phyloP scores from a whole-genome alignment of 1,284 basidiomycete species.

The Mycocalia duriaeana region DNA sequence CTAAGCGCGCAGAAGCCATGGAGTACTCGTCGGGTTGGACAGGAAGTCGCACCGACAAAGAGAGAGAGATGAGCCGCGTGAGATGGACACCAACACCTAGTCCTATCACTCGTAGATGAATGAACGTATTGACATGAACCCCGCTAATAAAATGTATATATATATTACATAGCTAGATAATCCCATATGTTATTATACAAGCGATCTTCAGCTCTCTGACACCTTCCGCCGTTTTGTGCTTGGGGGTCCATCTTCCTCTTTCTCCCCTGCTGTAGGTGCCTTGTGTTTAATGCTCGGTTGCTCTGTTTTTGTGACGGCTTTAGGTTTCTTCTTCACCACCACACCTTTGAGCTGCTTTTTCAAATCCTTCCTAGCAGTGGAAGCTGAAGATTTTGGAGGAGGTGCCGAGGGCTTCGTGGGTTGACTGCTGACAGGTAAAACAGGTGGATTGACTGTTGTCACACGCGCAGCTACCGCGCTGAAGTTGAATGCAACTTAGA shows the following conservation, averaged over 20 bases:
- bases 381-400: slow-evolving; percentile 16
- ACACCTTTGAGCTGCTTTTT: slow-evolving; percentile 71
- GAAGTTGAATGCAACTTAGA: slow-evolving; percentile 12
- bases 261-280: slow-evolving; percentile 12
- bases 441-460: slow-evolving; percentile 45
- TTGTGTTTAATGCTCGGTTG: background rate
- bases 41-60: slow-evolving; percentile 34
- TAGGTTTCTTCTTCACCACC: slow-evolving; percentile 70
- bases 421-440: slow-evolving; percentile 10
- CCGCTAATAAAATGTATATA: background rate
- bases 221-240: slow-evolving; percentile 53
- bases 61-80: slow-evolving; percentile 57
- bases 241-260: slow-evolving; percentile 26
- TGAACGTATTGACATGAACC: background rate
- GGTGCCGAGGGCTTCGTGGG: slow-evolving; percentile 11
- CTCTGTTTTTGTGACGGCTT: slow-evolving; percentile 25
- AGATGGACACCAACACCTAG: slow-evolving; percentile 80
- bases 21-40: slow-evolving; percentile 60
- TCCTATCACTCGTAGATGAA: slow-evolving; percentile 23
- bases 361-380: slow-evolving; percentile 42
- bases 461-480: slow-evolving; percentile 74
- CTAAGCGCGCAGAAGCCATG: slow-evolving; percentile 67
- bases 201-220: slow-evolving; percentile 15
- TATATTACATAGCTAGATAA: no score
- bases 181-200: no score